A percentile compares a stretch with the other conserved stretches of the same genome.
phyloP scores from a whole-genome alignment of 495 filamentous ascomycete species.

The Xylaria scruposa region DNA sequence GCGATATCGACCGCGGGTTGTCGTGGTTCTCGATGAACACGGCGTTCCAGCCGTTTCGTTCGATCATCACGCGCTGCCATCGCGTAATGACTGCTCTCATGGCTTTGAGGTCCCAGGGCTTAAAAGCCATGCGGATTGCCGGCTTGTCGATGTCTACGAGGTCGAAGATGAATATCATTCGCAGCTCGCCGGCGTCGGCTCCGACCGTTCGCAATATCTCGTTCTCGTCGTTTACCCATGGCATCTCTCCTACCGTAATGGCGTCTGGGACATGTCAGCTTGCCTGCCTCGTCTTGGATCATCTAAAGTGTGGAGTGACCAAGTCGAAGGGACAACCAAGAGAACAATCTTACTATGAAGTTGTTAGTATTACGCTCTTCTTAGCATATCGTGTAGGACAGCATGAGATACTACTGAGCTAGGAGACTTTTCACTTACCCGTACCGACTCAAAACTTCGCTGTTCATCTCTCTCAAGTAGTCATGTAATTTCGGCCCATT shows the following conservation, averaged over 20 bases:
- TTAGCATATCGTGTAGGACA: background rate
- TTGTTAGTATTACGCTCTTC: background rate
- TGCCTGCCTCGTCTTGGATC: background rate
- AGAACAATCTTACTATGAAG: background rate
- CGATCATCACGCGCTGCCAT: constrained; percentile 67
- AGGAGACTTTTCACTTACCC: constrained; percentile 1
- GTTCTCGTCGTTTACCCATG: constrained; percentile 56
- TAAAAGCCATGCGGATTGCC: constrained; percentile 48
- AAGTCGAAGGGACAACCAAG: background rate
- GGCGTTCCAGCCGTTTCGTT: constrained; percentile 67
- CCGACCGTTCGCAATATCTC: constrained; percentile 62
- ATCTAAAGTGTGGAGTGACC: background rate
- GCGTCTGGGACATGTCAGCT: constrained; percentile 42
- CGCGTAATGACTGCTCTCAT: constrained; percentile 61
- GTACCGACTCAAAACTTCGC: constrained; percentile 61
- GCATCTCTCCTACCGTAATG: constrained; percentile 71
- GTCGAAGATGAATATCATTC: constrained; percentile 73
- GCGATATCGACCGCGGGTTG: constrained; percentile 63
- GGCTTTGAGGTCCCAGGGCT: constrained; percentile 58
- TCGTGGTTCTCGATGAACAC: constrained; percentile 71
- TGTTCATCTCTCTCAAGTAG: constrained; percentile 60
- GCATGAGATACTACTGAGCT: background rate
- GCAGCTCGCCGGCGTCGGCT: constrained; percentile 60
- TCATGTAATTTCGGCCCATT: constrained; percentile 70
- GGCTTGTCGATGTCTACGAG: constrained; percentile 59